These are phyloP conservation scores for Coemansia sp. DNA, from an alignment of 192 early-diverging fungal genomes.

Conservation along the genomic window DNA sequence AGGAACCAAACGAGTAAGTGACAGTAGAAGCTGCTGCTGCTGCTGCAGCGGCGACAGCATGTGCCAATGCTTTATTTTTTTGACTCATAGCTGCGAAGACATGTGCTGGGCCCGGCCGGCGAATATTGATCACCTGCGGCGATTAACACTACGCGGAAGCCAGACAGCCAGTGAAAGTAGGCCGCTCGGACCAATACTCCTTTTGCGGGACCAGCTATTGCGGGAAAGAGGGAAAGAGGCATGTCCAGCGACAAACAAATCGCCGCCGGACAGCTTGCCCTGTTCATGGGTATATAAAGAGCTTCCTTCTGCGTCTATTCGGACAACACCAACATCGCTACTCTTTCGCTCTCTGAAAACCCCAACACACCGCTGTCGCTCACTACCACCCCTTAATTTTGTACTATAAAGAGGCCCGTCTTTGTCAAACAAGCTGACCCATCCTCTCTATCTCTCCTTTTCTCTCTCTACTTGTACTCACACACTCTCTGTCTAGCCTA, in stretches of 20 bases:
- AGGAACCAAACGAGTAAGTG: not conserved
- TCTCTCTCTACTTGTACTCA: conserved; percentile 12
- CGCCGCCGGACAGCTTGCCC: conserved; percentile 1
- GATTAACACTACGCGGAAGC: conserved; percentile 3
- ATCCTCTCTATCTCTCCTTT: not conserved
- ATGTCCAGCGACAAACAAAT: not conserved
- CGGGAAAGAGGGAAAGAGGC: not conserved
- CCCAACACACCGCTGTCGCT: conserved; percentile 7
- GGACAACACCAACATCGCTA: not conserved
- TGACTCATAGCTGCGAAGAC: conserved; percentile 2
- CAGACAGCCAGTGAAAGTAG: not conserved
- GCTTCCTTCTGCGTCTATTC: not conserved
- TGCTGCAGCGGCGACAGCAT: not conserved
- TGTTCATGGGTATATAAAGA: conserved; percentile 2
- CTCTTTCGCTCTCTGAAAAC: conserved; percentile 1
- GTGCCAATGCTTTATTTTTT: not conserved
- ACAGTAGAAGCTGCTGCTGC: too few species aligned
- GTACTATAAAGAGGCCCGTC: conserved; percentile 2
- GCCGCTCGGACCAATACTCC: not conserved
- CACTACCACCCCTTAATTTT: conserved; percentile 8
- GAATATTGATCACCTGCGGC: conserved; percentile 10
- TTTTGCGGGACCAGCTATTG: not conserved
- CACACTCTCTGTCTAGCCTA: conserved; percentile 20
- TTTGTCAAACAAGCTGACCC: conserved; percentile 7
- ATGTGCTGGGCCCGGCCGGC: conserved; percentile 2